Evolutionary conservation across 441 rosid species (phyloP), one percentile per base, ranked within the genome.

Genomic region (Dalechampia spathulata): DNA sequence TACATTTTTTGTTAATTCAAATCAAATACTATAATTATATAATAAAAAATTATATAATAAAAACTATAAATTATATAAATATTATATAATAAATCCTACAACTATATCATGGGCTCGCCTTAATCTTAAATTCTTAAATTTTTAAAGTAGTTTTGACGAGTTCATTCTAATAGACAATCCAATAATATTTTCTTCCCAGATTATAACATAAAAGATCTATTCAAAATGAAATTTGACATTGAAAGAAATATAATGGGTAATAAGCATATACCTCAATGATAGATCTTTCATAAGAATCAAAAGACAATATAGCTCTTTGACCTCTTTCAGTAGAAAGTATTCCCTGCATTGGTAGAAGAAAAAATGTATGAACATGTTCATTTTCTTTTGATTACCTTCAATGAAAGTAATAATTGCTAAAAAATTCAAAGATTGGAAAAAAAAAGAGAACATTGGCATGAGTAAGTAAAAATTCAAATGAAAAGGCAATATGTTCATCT

Each of bases 321-420:
- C 97, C 97, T 62, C 83, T 87, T 79, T 79, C 97, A 48, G 99
- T 93, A 46, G 99, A 87, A 72, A 93, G 95, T 73, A 93, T 80
- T 69, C 97, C 99, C 99, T 93, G 75, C 54, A 72, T 54, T 19
- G 60, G 43, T 21, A 26, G 47, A 60, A 49, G 47, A 43, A 61
- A n/a, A 55, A 20, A 32, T 15, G 17, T 32, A 42, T 40, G 52
- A 62, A 44, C 7, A 8, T 47, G 9, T 25, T n/a, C n/a, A n/a
- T n/a, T n/a, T n/a, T n/a, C n/a, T n/a, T n/a, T n/a, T n/a, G n/a
- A n/a, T n/a, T n/a, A n/a, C n/a, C n/a, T n/a, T n/a, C n/a, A n/a
- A n/a, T n/a, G n/a, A n/a, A n/a, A n/a, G n/a, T n/a, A n/a, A n/a
- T n/a, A n/a, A n/a, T n/a, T n/a, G n/a, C n/a, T n/a, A n/a, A n/a